Evolutionary conservation across 1,139 yeast species (phyloP).

Genomic region (Suhomyces bokatorum): DNA sequence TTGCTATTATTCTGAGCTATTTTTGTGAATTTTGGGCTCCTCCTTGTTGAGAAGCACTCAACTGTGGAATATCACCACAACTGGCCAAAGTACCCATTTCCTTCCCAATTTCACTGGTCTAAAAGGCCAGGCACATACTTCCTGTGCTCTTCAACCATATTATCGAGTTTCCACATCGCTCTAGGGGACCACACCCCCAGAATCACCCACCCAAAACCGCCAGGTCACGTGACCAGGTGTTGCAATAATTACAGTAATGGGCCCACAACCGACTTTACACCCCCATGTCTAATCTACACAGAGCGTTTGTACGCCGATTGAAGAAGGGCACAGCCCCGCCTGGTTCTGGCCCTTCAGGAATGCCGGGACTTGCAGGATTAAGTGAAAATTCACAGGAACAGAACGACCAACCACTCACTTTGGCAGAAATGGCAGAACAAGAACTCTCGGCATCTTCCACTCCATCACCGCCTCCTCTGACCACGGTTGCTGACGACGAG

Average conservation of each 20-base stretch:
- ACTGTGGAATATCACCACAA: too few species aligned
- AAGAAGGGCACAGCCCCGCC: conserved; percentile 1
- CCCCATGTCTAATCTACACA: conserved; percentile 17
- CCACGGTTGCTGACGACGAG: conserved; percentile 3
- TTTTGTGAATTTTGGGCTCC: too few species aligned
- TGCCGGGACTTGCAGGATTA: neutral
- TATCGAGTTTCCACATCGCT: too few species aligned
- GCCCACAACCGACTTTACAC: neutral
- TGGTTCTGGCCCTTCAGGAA: neutral
- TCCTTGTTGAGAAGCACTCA: too few species aligned
- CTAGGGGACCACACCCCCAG: too few species aligned
- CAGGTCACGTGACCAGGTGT: neutral
- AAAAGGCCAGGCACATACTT: too few species aligned
- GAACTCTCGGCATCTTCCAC: neutral
- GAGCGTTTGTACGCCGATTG: conserved; percentile 10
- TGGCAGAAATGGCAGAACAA: conserved; percentile 6
- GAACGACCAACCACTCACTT: neutral
- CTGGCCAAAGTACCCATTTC: too few species aligned
- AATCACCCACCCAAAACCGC: neutral
- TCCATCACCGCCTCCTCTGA: neutral
- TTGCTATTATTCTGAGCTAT: too few species aligned
- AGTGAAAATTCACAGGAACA: conserved; percentile 1
- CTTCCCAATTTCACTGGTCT: too few species aligned
- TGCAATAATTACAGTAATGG: neutral
- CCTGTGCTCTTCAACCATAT: too few species aligned